Percentiles rank a stretch among this genome's conserved stretches.
phyloP scores from a whole-genome alignment of 225 moss, liverwort and hornwort species.

The Climacium dendroides region DNA sequence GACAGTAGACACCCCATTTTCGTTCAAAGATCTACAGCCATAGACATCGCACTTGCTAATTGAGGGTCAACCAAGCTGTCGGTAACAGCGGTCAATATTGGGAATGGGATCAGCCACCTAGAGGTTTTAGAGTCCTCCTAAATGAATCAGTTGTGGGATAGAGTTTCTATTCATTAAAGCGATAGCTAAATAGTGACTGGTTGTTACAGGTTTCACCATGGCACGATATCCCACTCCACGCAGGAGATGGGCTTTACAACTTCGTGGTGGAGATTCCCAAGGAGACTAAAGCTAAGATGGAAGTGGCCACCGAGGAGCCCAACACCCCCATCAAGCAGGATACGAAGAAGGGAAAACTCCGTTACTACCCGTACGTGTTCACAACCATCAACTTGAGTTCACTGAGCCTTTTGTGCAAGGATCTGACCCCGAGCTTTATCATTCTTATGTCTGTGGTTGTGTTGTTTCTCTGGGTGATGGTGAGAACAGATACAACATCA shows the following conservation, averaged over 20 bases:
- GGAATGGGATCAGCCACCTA: background rate
- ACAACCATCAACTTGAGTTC: background rate
- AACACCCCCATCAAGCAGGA: constrained; percentile 90
- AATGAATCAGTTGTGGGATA: background rate
- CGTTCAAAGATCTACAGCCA: background rate
- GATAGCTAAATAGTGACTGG: background rate
- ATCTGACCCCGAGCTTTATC: background rate
- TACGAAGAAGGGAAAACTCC: constrained; percentile 83
- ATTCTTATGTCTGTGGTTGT: background rate
- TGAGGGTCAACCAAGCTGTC: background rate
- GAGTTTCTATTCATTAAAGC: background rate
- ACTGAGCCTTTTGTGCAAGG: background rate
- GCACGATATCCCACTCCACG: constrained; percentile 86
- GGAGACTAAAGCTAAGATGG: constrained; percentile 70
- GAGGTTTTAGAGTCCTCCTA: background rate
- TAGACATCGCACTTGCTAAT: background rate
- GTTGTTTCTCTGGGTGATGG: background rate
- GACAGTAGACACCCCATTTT: background rate
- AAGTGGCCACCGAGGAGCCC: constrained; percentile 79
- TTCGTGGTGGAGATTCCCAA: constrained; percentile 90
- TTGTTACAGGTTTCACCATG: constrained; percentile 70
- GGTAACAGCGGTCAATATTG: background rate
- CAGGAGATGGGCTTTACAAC: constrained; percentile 71
- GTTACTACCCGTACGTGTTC: constrained; percentile 63
- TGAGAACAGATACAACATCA: constrained; percentile 65